A percentile compares a stretch with the other conserved stretches of the same genome.
Evolutionary conservation across 2,329 filamentous ascomycete species (phyloP).

Genomic region (Ophiostoma triangulosporum): DNA sequence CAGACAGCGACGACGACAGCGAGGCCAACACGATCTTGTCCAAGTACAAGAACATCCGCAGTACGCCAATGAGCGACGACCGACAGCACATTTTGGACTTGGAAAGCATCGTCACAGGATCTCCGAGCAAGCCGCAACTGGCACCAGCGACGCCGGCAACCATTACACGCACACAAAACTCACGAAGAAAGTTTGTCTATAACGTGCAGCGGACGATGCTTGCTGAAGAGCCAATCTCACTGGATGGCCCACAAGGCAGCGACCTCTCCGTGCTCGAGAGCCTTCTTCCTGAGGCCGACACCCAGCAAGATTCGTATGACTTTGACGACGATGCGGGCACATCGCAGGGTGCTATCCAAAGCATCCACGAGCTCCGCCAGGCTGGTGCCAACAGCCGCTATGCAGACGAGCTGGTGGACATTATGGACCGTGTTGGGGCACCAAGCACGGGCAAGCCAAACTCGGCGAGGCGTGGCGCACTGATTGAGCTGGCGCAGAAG

Average conservation of each 20-base stretch:
- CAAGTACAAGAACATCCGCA: conserved; percentile 1
- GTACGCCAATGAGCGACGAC: conserved; percentile 10
- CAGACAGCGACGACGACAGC: conserved; percentile 8
- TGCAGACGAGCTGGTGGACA: conserved; percentile 51
- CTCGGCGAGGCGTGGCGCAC: conserved; percentile 41
- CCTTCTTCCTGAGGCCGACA: conserved; percentile 16
- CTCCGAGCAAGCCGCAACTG: conserved; percentile 8
- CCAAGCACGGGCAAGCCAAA: conserved; percentile 29
- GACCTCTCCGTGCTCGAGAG: conserved; percentile 16
- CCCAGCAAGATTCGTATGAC: conserved; percentile 18
- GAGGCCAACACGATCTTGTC: conserved; percentile 6
- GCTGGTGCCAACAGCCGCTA: conserved; percentile 54
- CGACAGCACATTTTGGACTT: conserved; percentile 7
- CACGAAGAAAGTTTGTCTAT: conserved; percentile 25
- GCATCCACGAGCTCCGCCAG: conserved; percentile 51
- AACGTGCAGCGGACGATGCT: conserved; percentile 25
- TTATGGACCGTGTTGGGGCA: conserved; percentile 44
- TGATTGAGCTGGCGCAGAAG: conserved; percentile 47
- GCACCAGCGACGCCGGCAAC: conserved; percentile 12
- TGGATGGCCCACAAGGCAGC: conserved; percentile 12
- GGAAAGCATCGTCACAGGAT: conserved; percentile 11
- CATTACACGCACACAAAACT: conserved; percentile 7
- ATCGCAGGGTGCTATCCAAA: conserved; percentile 40
- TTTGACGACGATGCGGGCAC: conserved; percentile 32
- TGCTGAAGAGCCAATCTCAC: conserved; percentile 19